Base-by-base conservation (phyloP, 2,329 filamentous ascomycete species). In the Didymella pomorum region DNA sequence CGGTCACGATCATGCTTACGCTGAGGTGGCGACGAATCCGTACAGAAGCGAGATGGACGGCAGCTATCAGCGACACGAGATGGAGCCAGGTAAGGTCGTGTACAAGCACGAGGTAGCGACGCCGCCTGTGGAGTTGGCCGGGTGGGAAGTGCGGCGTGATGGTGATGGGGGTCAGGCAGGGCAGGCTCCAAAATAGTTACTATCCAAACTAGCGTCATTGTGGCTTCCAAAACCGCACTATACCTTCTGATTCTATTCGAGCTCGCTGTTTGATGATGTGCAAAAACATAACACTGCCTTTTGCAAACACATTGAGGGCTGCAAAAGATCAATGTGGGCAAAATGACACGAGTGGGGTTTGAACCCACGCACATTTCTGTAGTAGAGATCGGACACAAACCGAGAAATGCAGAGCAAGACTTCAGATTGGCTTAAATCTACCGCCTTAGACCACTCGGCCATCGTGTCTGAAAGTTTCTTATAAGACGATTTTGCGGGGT, bases 391-490 rank as follows among this genome's bases (percentile, higher is more conserved):
- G 39, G 20, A 52, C 48, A 7, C 33, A 31, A 31, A 20, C n/a
- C 14, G 26, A 52, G 41, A 44, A 52, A 45, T 45, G 52, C 52
- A 43, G 31, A 35, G 29, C 42, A 52, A 53, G 21, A 60, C 62
- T 31, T 21, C 37, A 29, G 44, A 55, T 54, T n/a, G 9, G 59
- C 69, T 71, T 72, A 71, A 72, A 71, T 70, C 69, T 72, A 72
- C 69, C 70, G 68, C 69, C 69, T 70, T 71, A 71, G 68, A 71
- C 67, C 67, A 69, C 66, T 70, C 68, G 68, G 68, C 68, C 68
- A 70, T 70, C 67, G 65, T 70, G 67, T 68, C 67, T 35, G 9
- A 8, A 42, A 9, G 33, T n/a, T 21, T 33, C 20, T 9, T n/a
- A 52, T 52, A 51, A 48, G 20, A 1, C 10, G 18, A 4, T 11